These are phyloP conservation scores for Penicillium sp. DNA, from an alignment of 2,329 filamentous ascomycete genomes.

Conservation along the genomic window DNA sequence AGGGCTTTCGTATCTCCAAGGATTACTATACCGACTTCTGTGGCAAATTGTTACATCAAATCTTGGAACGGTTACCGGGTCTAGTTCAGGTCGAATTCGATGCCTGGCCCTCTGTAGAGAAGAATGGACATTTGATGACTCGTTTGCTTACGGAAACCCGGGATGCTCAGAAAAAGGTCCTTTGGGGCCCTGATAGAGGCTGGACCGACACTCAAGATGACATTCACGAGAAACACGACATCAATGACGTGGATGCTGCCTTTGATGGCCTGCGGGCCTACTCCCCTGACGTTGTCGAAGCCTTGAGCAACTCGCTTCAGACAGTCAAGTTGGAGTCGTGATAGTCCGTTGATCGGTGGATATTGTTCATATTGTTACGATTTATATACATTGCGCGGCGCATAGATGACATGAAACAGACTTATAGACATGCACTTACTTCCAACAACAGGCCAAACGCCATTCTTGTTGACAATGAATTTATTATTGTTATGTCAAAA, in stretches of 20 bases:
- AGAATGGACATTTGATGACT: constrained; percentile 52
- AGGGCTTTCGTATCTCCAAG: constrained; percentile 57
- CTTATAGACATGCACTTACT: not conserved
- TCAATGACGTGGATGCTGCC: constrained; percentile 13
- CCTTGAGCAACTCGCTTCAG: constrained; percentile 17
- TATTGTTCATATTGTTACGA: constrained; percentile 2
- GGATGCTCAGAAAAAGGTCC: constrained; percentile 36
- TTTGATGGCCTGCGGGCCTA: constrained; percentile 16
- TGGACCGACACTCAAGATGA: constrained; percentile 37
- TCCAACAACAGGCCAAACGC: not conserved
- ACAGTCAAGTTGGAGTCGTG: constrained; percentile 15
- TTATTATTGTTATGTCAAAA: not conserved
- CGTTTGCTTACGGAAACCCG: constrained; percentile 45
- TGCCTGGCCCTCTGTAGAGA: constrained; percentile 55
- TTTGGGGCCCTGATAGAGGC: constrained; percentile 42
- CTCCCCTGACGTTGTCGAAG: constrained; percentile 11
- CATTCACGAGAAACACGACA: constrained; percentile 6
- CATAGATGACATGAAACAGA: not conserved
- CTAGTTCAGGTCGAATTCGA: constrained; percentile 57
- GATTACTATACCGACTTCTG: constrained; percentile 60
- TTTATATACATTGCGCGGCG: constrained; percentile 19
- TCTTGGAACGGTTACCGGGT: constrained; percentile 52
- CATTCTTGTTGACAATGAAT: not conserved
- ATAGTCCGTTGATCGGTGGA: not conserved
- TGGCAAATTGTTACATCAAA: constrained; percentile 48